Conservation (phyloP, 805 yeast species). For the Blastobotrys robertii region DNA sequence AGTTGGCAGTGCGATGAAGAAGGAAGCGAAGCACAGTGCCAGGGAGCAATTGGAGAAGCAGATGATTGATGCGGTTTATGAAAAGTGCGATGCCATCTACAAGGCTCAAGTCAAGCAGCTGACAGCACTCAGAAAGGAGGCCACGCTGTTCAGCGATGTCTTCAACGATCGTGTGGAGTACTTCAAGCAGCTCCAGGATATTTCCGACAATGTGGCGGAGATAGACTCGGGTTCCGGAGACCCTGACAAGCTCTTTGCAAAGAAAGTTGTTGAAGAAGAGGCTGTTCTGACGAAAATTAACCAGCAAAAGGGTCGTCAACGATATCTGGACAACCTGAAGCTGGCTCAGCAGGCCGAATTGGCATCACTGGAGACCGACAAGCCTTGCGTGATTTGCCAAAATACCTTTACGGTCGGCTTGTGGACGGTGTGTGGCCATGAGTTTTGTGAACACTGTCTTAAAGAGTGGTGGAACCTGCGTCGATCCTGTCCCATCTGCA, state of each 20-base stretch:
- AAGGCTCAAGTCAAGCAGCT: slow-evolving; percentile 5
- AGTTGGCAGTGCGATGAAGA: slow-evolving; percentile 1
- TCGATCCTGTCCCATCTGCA: slow-evolving; percentile 74
- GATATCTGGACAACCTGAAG: slow-evolving; percentile 40
- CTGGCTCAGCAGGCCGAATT: slow-evolving; percentile 10
- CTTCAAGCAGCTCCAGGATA: slow-evolving; percentile 72
- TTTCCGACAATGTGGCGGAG: slow-evolving; percentile 71
- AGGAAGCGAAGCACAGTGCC: not conserved
- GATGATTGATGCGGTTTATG: not conserved
- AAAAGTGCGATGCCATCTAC: not conserved
- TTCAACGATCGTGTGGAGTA: slow-evolving; percentile 77
- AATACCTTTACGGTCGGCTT: slow-evolving; percentile 63
- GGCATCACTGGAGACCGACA: slow-evolving; percentile 22
- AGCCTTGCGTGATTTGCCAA: slow-evolving; percentile 71
- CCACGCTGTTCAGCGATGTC: slow-evolving; percentile 44
- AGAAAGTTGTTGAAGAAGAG: slow-evolving; percentile 15
- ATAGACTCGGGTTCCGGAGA: slow-evolving; percentile 29
- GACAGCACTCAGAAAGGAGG: slow-evolving; percentile 9
- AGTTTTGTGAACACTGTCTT: slow-evolving; percentile 76
- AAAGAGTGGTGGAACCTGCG: slow-evolving; percentile 57
- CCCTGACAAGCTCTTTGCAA: slow-evolving; percentile 16
- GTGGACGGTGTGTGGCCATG: slow-evolving; percentile 85
- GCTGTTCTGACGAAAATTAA: slow-evolving; percentile 12
- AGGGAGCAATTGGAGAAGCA: not conserved
- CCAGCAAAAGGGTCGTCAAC: slow-evolving; percentile 22